These are phyloP conservation scores for Debaryomyces singareniensis DNA, from an alignment of 1,139 yeast species.

Conservation along the genomic window DNA sequence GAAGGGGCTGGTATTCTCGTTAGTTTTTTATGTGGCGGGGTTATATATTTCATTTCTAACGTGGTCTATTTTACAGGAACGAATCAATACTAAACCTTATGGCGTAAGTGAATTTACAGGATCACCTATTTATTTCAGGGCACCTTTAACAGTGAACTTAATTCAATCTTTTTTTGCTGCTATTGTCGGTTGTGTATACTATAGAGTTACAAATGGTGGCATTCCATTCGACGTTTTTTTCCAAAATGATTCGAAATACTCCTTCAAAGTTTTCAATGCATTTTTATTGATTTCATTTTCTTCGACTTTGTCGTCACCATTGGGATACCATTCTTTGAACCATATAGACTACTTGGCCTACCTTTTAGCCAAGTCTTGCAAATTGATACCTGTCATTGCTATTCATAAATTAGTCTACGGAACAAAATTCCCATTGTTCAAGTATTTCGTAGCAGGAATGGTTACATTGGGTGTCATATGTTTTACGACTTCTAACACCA, in stretches of 20 bases:
- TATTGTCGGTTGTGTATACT: constrained; percentile 58
- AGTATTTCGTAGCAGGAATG: constrained; percentile 65
- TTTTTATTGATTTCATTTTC: constrained; percentile 66
- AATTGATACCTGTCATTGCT: constrained; percentile 84
- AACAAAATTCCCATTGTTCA: constrained; percentile 65
- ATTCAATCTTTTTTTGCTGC: constrained; percentile 72
- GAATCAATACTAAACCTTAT: constrained; percentile 74
- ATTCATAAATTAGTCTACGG: constrained; percentile 73
- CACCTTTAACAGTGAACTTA: constrained; percentile 70
- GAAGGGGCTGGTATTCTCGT: constrained; percentile 5
- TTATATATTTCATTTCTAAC: constrained; percentile 79
- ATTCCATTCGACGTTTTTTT: constrained; percentile 27
- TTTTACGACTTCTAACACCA: constrained; percentile 51
- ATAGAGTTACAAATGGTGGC: constrained; percentile 26
- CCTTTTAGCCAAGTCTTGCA: constrained; percentile 87
- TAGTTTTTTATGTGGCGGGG: constrained; percentile 57
- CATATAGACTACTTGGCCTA: constrained; percentile 85
- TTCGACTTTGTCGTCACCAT: constrained; percentile 76
- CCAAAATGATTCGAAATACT: constrained; percentile 16
- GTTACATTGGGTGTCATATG: constrained; percentile 79
- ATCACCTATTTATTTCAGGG: constrained; percentile 52
- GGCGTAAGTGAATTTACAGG: constrained; percentile 15
- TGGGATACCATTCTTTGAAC: constrained; percentile 66
- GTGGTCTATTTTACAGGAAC: constrained; percentile 91
- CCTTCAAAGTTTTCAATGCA: constrained; percentile 22